These are phyloP conservation scores for Cruciata laevipes DNA, from an alignment of 257 asterid species.

Conservation along the genomic window DNA sequence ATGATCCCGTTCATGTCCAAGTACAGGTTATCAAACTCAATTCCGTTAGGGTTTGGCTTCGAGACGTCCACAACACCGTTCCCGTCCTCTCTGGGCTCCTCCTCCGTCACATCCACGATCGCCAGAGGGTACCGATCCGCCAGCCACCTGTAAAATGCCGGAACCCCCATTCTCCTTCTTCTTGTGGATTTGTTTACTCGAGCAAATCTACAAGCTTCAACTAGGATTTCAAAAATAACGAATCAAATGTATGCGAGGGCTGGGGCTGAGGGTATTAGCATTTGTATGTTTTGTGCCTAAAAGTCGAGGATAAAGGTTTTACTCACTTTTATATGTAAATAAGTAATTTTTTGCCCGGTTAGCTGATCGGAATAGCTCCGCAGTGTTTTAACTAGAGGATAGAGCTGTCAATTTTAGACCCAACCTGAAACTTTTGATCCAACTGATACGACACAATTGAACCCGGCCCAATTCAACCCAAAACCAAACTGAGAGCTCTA, in stretches of 20 bases:
- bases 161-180: slow-evolving; percentile 64
- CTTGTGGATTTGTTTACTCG: neutral
- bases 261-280: neutral
- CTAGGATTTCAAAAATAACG: neutral
- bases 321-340: too few relatives aligned
- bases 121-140: slow-evolving; percentile 90
- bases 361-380: too few relatives aligned
- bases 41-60: slow-evolving; percentile 82
- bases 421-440: too few relatives aligned
- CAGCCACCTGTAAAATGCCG: slow-evolving; percentile 91
- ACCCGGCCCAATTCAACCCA: too few relatives aligned
- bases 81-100: slow-evolving; percentile 40
- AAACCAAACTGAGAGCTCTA: too few relatives aligned
- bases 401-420: too few relatives aligned
- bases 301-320: neutral
- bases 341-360: too few relatives aligned
- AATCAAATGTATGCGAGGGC: neutral
- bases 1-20: slow-evolving; percentile 94
- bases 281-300: neutral
- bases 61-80: slow-evolving; percentile 49
- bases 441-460: too few relatives aligned
- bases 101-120: slow-evolving; percentile 79
- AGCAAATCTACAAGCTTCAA: slow-evolving; percentile 3
- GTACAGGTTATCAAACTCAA: slow-evolving; percentile 83
- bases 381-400: too few relatives aligned